These are phyloP conservation scores for Logfia minima DNA, from an alignment of 129 eudicot genomes.

Conservation along the genomic window DNA sequence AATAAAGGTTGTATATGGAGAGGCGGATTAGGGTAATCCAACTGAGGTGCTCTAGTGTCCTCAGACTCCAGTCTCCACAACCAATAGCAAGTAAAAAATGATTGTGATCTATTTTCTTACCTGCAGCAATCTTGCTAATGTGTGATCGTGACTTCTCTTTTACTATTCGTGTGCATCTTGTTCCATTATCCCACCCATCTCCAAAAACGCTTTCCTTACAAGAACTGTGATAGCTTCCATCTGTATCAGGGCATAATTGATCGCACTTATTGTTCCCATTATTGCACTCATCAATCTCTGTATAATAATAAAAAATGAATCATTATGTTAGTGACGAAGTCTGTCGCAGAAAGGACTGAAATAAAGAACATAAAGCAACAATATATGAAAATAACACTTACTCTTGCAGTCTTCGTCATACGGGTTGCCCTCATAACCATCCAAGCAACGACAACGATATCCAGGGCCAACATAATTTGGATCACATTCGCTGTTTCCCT, in stretches of 20 bases:
- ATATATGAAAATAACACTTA: constrained; percentile 1
- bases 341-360: neutral
- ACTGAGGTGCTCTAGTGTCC: too few relatives aligned
- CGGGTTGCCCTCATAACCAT: constrained; percentile 50
- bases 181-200: too few relatives aligned
- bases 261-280: too few relatives aligned
- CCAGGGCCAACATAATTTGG: constrained; percentile 22
- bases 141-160: neutral
- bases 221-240: too few relatives aligned
- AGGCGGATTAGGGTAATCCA: too few relatives aligned
- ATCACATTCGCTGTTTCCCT: constrained; percentile 22
- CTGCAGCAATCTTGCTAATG: constrained; percentile 7
- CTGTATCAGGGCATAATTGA: too few relatives aligned
- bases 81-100: too few relatives aligned
- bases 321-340: neutral
- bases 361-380: neutral
- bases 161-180: too few relatives aligned
- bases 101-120: neutral
- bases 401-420: constrained; percentile 35
- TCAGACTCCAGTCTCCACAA: too few relatives aligned
- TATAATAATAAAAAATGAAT: neutral
- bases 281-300: constrained; percentile 30
- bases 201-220: too few relatives aligned
- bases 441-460: constrained; percentile 35
- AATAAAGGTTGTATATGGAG: too few relatives aligned